Base-by-base conservation (phyloP, 305 asterid genomes). In the Fraxinus platypoda region DNA sequence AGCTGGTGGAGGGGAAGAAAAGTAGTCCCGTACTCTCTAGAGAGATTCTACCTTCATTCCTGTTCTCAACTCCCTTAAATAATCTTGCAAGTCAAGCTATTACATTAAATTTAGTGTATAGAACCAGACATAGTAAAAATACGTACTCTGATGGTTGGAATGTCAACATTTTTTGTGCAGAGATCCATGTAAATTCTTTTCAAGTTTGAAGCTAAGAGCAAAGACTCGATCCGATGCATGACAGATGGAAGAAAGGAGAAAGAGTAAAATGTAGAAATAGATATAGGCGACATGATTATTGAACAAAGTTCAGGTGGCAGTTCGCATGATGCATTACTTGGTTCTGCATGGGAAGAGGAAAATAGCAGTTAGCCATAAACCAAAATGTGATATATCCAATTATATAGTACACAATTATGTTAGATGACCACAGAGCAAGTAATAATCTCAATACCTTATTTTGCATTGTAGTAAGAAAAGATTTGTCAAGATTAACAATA, bases 221-320 rank as follows among this genome's bases (percentile, higher is more conserved):
- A 83, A 41, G 80, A 93, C 91, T 93, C 97, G 25, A 95, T 80
- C 79, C 97, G 90, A 83, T 93, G 97, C 98, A 95, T 90, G 43
- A 93, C 79, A 2, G 93, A 94, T 8, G 98, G 97, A 76, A 89
- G 85, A 83, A 81, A 90, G 1, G 97, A 84, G 86, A 92, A 95
- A 2, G 99, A 83, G 84, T 88, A 90, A 38, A 93, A 33, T 8
- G 95, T 87, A n/a, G 90, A 88, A 5, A 88, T 62, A 4, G 94
- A 86, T 64, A 93, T 64, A 13, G 95, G 97, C 4, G 97, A 86
- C 97, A 93, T 91, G 80, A 94, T 12, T 7, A 95, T 78, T 0
- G 17, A 78, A 83, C 97, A 93, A 33, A 95, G 88, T 85, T 95
- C 98, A 8, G 97, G 98, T 25, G 98, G 98, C 84, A 95, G 87